Conservation (phyloP, 306 rosid species). For the Cicer arietinum region DNA sequence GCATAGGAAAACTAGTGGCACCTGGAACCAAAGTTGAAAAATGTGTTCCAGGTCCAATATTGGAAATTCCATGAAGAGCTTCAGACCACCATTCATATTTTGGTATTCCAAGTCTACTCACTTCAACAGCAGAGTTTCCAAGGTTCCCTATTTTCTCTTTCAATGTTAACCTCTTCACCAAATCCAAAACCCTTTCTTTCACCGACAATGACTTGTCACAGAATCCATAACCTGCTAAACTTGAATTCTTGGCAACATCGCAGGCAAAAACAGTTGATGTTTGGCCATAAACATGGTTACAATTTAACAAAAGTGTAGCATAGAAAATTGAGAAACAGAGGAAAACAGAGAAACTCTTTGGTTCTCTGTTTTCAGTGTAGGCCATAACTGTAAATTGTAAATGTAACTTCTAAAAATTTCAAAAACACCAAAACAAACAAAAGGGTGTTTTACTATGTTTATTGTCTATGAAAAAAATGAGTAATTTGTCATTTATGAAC, state of each 20-base stretch:
- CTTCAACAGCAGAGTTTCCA: slow-evolving; percentile 60
- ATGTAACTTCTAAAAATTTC: neutral
- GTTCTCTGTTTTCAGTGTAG: slow-evolving; percentile 55
- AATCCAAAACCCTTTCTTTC: slow-evolving; percentile 63
- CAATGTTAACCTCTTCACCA: slow-evolving; percentile 80
- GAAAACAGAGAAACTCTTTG: slow-evolving; percentile 64
- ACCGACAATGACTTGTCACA: slow-evolving; percentile 63
- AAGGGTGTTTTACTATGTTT: slow-evolving; percentile 30
- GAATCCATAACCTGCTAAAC: slow-evolving; percentile 58
- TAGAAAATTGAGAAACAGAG: slow-evolving; percentile 44
- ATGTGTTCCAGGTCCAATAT: slow-evolving; percentile 77
- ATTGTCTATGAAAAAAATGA: neutral
- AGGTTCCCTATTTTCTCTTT: slow-evolving; percentile 76
- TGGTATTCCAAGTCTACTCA: slow-evolving; percentile 86
- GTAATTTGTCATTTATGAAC: slow-evolving; percentile 5
- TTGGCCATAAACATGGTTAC: slow-evolving; percentile 53
- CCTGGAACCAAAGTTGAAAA: slow-evolving; percentile 76
- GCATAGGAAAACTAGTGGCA: slow-evolving; percentile 94
- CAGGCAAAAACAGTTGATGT: slow-evolving; percentile 72
- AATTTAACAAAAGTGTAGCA: slow-evolving; percentile 19
- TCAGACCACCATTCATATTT: slow-evolving; percentile 98
- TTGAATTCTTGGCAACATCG: slow-evolving; percentile 50
- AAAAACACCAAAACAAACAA: slow-evolving; percentile 1
- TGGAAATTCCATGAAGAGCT: slow-evolving; percentile 92
- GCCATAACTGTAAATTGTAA: slow-evolving; percentile 49